Percentiles rank a stretch among this genome's conserved stretches.
These are phyloP conservation scores for Syzygium syzygioides DNA, from an alignment of 441 rosid species.

Conservation along the genomic window DNA sequence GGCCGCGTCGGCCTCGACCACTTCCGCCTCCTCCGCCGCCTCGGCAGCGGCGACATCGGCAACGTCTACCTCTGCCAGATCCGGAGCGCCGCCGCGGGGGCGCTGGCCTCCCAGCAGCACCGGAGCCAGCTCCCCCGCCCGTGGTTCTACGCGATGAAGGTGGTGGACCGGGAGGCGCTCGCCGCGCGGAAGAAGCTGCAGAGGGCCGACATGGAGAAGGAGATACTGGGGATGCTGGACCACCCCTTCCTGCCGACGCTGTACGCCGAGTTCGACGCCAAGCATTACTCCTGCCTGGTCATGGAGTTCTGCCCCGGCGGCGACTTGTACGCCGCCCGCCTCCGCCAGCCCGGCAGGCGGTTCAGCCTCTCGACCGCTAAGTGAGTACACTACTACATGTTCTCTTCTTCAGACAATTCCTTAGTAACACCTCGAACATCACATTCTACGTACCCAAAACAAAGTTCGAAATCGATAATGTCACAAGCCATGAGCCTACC, in stretches of 20 bases:
- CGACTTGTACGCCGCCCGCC: conserved; percentile 65
- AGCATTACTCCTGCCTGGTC: conserved; percentile 81
- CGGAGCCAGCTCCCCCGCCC: conserved; percentile 2
- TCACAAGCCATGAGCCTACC: too few species aligned
- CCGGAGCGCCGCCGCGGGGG: conserved; percentile 44
- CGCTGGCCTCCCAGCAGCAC: conserved; percentile 11
- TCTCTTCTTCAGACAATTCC: background rate
- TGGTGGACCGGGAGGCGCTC: conserved; percentile 80
- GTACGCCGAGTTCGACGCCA: conserved; percentile 80
- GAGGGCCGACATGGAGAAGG: conserved; percentile 87
- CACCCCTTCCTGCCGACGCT: conserved; percentile 85
- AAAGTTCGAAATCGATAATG: background rate
- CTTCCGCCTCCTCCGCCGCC: conserved; percentile 62
- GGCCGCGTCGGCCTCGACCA: conserved; percentile 67
- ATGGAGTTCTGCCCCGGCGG: conserved; percentile 96
- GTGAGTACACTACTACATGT: conserved; percentile 17
- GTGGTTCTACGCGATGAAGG: conserved; percentile 81
- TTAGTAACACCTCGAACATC: background rate
- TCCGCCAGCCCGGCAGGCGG: conserved; percentile 57
- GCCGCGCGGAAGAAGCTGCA: conserved; percentile 65
- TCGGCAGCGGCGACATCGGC: conserved; percentile 85
- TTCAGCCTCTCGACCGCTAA: conserved; percentile 63
- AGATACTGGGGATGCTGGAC: conserved; percentile 71
- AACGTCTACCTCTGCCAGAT: conserved; percentile 87
- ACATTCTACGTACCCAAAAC: background rate